Base-by-base conservation (phyloP, 768 basidiomycete species). In the Cystofilobasidium bisporidii region DNA sequence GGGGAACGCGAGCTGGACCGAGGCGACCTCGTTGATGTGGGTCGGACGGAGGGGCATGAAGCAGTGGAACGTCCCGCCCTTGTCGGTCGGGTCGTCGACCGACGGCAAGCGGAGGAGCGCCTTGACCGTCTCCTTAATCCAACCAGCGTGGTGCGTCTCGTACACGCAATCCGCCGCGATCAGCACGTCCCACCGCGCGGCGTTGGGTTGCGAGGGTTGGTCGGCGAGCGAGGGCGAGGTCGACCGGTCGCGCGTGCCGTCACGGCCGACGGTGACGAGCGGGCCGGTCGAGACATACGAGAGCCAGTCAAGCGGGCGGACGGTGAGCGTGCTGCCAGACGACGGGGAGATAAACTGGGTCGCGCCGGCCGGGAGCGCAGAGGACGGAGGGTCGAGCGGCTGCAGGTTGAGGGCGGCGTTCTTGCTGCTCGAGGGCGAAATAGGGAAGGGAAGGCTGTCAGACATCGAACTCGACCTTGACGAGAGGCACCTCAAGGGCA, bases 141-240 rank as follows among this genome's bases (percentile, higher is more conserved):
- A 88, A 14, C 74, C 67, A 3, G 87, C 85, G 73, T 89, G 88
- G 22, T 80, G 76, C 0, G 30, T 60, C 67, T 88, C 82, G 75
- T 91, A 91, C 12, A 90, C 80, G 62, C 89, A 84, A 71, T 91
- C 88, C 38, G 89, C 88, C 0, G 85, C 89, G 45, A 91, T 78
- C 38, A 91, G 81, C 28, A 88, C 73, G 64, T 89, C 85, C 76
- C 87, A 89, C 3, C 81, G 77, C 60, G 63, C 45, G 50, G 76
- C 74, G 38, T 78, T 69, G 0, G 80, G 80, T 0, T 76, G 70
- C 1, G 58, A 73, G 70, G 2, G 24, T 28, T 18, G n/a, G 40
- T 17, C n/a, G 26, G 14, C 18, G 24, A n/a, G 38, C 9, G 40
- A 59, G 18, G 55, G 40, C 45, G 30, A 65, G 43, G 15, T 58